Percentiles rank a stretch among this genome's conserved stretches.
Conservation (phyloP, 2,329 filamentous ascomycete genomes). For the Pseudopyrenochaeta lycopersici region DNA sequence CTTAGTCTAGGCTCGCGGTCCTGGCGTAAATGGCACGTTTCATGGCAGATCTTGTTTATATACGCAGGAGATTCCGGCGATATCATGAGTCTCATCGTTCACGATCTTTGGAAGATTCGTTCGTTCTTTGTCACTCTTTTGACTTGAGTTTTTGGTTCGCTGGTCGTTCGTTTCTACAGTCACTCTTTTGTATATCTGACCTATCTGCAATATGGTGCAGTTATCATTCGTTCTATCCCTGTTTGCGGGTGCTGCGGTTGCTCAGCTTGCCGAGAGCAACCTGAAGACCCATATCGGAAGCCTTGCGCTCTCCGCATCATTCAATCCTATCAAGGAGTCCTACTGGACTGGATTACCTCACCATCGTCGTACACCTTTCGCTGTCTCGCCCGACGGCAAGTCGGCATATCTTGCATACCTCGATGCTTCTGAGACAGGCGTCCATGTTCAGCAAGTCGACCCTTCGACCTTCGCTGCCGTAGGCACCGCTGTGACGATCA, state of each 20-base stretch:
- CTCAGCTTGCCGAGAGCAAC: constrained; percentile 52
- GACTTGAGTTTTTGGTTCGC: constrained; percentile 31
- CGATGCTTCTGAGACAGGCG: constrained; percentile 63
- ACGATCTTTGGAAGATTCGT: constrained; percentile 31
- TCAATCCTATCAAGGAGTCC: constrained; percentile 66
- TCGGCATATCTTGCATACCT: constrained; percentile 69
- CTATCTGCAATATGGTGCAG: constrained; percentile 40
- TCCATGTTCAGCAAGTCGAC: constrained; percentile 67
- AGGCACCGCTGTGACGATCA: constrained; percentile 61
- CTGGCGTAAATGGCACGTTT: constrained; percentile 32
- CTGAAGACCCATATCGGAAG: constrained; percentile 54
- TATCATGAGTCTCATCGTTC: constrained; percentile 20
- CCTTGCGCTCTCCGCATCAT: constrained; percentile 60
- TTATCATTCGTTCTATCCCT: constrained; percentile 44
- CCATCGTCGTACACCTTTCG: constrained; percentile 69
- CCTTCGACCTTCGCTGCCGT: constrained; percentile 63
- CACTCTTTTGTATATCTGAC: constrained; percentile 35
- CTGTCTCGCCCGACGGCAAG: constrained; percentile 66
- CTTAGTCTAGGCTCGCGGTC: constrained; percentile 22
- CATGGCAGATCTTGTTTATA: constrained; percentile 24
- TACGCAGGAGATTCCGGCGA: constrained; percentile 19
- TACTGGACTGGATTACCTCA: constrained; percentile 71
- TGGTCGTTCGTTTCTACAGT: constrained; percentile 46
- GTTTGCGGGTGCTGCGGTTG: constrained; percentile 44
- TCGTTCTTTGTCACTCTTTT: constrained; percentile 32